Evolutionary conservation across 1,284 basidiomycete genomes (phyloP).

Genomic region (Xerocomus minutiporus): DNA sequence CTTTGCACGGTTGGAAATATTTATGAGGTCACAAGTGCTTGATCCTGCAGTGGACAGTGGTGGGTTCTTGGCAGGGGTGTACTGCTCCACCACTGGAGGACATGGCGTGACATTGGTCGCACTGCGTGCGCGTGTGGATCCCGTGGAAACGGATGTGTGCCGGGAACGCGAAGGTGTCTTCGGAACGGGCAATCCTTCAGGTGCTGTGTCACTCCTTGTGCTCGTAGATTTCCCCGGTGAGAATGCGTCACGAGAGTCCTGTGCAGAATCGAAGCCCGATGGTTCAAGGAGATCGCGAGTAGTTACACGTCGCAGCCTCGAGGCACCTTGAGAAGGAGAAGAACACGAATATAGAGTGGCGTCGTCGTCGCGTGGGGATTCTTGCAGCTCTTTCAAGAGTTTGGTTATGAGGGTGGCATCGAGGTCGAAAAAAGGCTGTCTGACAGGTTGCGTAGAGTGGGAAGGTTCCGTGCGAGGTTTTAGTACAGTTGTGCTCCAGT

Average conservation of each 20-base stretch:
- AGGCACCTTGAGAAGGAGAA: conserved; percentile 2
- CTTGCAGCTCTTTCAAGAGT: conserved; percentile 23
- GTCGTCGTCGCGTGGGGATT: conserved; percentile 14
- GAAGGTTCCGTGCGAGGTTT: conserved; percentile 24
- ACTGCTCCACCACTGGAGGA: conserved; percentile 3
- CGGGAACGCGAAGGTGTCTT: conserved; percentile 21
- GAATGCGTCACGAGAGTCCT: conserved; percentile 4
- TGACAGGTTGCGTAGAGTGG: conserved; percentile 13
- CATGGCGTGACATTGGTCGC: conserved; percentile 10
- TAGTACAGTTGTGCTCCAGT: conserved; percentile 49
- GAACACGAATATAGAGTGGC: neutral
- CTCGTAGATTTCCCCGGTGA: conserved; percentile 10
- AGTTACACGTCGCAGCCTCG: conserved; percentile 16
- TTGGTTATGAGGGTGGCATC: conserved; percentile 22
- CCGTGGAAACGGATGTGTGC: conserved; percentile 17
- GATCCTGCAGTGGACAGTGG: neutral
- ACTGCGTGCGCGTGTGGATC: conserved; percentile 15
- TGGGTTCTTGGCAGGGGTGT: conserved; percentile 1
- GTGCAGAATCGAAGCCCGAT: conserved; percentile 7
- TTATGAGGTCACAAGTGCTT: conserved; percentile 2
- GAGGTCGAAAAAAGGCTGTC: conserved; percentile 27
- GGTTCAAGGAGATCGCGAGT: conserved; percentile 27
- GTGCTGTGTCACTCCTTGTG: conserved; percentile 6
- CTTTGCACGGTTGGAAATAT: conserved; percentile 1
- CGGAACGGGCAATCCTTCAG: conserved; percentile 11